Conservation (phyloP, 768 basidiomycete genomes). For the Boletus reticuloceps region DNA sequence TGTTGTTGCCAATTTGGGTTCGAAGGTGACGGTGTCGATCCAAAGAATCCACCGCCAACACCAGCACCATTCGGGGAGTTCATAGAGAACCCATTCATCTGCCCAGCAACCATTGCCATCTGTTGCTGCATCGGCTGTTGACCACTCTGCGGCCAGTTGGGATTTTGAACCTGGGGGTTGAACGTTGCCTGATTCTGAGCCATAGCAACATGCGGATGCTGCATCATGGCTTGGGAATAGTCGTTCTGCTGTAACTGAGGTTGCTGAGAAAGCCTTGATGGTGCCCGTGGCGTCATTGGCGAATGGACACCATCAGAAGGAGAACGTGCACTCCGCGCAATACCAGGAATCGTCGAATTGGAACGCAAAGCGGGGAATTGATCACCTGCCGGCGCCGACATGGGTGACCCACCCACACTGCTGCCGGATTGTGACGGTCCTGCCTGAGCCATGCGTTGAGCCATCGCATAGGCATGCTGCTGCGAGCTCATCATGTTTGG, state of each 20-base stretch:
- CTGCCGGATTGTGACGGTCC: constrained; percentile 33
- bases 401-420: constrained; percentile 39
- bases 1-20: constrained; percentile 28
- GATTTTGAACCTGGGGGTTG: constrained; percentile 38
- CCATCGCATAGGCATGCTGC: constrained; percentile 34
- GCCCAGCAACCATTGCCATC: constrained; percentile 33
- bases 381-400: constrained; percentile 38
- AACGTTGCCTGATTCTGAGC: constrained; percentile 22
- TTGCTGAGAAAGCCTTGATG: constrained; percentile 35
- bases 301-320: constrained; percentile 62
- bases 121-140: constrained; percentile 48
- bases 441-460: constrained; percentile 45
- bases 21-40: constrained; percentile 25
- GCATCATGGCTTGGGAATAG: constrained; percentile 37
- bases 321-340: constrained; percentile 71
- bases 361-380: constrained; percentile 54
- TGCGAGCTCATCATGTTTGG: constrained; percentile 34
- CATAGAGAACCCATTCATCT: constrained; percentile 36
- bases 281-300: constrained; percentile 39
- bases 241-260: constrained; percentile 51
- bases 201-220: constrained; percentile 35
- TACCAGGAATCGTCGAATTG: constrained; percentile 65
- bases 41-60: constrained; percentile 23
- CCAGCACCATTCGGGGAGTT: constrained; percentile 37
- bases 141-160: constrained; percentile 52